Evolutionary conservation across 257 asterid genomes (phyloP).

Genomic region (Nicotiana undulata): DNA sequence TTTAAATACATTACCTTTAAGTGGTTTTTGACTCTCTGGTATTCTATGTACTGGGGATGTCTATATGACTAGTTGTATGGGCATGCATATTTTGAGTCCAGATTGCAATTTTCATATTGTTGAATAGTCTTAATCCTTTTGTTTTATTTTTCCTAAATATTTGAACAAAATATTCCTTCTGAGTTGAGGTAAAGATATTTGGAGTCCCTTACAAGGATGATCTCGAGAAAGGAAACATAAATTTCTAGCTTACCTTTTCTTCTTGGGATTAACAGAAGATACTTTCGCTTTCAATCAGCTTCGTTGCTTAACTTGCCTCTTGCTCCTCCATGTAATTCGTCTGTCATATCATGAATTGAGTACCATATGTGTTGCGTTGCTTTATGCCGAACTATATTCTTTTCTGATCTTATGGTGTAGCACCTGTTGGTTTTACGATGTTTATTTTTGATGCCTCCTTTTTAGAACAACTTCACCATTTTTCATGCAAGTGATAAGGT

Average conservation of each 20-base stretch:
- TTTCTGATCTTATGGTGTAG: background rate
- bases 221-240: background rate
- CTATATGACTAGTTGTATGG: background rate
- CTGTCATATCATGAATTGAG: background rate
- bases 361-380: background rate
- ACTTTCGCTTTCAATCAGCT: background rate
- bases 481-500: background rate
- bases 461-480: background rate
- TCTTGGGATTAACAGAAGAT: background rate
- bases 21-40: background rate
- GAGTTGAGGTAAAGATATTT: background rate
- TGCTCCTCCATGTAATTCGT: background rate
- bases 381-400: background rate
- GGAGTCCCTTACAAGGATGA: background rate
- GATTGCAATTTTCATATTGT: background rate
- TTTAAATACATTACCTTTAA: background rate
- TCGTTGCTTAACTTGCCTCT: background rate
- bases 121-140: background rate
- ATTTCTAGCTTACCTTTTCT: background rate
- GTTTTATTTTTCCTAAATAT: background rate
- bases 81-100: background rate
- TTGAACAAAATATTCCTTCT: background rate
- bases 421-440: background rate
- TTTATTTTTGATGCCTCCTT: background rate
- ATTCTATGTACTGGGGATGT: background rate